These are phyloP conservation scores for Suillus tomentosus DNA, from an alignment of 768 basidiomycete species.

Conservation along the genomic window DNA sequence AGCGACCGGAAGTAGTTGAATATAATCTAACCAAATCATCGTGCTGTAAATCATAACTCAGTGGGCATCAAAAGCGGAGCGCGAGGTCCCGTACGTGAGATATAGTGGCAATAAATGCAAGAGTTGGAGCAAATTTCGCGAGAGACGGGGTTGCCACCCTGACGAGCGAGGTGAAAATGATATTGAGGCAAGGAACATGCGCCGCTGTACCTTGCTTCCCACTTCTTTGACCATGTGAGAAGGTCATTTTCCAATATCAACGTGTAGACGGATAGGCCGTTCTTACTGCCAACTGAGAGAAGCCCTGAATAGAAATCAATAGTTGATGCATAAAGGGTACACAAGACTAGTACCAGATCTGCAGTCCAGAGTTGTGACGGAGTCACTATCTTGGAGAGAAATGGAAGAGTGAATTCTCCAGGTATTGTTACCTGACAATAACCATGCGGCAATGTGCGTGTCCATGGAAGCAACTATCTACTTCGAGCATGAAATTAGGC, in stretches of 20 bases:
- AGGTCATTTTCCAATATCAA: constrained; percentile 80
- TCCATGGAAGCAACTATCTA: constrained; percentile 77
- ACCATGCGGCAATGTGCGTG: constrained; percentile 74
- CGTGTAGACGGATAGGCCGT: constrained; percentile 71
- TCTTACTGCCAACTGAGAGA: constrained; percentile 66
- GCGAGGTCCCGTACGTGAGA: constrained; percentile 47
- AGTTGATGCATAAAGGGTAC: background rate
- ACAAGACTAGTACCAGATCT: constrained; percentile 58
- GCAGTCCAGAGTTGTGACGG: constrained; percentile 67
- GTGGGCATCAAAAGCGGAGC: constrained; percentile 9
- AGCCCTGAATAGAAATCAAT: constrained; percentile 55
- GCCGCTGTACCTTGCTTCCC: constrained; percentile 58
- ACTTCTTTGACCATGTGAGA: constrained; percentile 81
- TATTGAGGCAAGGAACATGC: constrained; percentile 10
- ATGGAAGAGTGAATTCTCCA: constrained; percentile 87
- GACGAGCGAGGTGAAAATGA: constrained; percentile 18
- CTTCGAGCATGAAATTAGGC: constrained; percentile 16
- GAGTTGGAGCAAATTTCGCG: constrained; percentile 70
- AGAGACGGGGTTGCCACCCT: constrained; percentile 54
- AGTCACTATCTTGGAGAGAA: constrained; percentile 53
- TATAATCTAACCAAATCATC: constrained; percentile 64
- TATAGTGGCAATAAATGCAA: constrained; percentile 71
- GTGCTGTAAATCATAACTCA: constrained; percentile 39
- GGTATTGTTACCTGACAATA: constrained; percentile 63
- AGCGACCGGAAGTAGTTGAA: constrained; percentile 70